These are phyloP conservation scores for Saxispiralis lemnorum DNA, from an alignment of 495 filamentous ascomycete genomes.

Conservation along the genomic window DNA sequence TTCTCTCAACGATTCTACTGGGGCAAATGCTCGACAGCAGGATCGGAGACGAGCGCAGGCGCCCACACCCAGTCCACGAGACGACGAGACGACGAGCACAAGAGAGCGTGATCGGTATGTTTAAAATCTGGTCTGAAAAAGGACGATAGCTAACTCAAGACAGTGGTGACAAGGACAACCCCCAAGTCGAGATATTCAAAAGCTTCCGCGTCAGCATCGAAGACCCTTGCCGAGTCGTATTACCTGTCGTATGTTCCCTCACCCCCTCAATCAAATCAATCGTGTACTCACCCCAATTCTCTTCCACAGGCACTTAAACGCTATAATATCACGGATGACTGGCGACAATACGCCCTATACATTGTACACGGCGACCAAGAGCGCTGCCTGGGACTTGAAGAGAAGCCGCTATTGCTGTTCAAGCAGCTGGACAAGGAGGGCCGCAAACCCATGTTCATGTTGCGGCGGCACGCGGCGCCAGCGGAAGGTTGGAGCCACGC, in stretches of 20 bases:
- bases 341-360: conserved; percentile 91
- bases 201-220: conserved; percentile 94
- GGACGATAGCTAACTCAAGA: background rate
- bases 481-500: conserved; percentile 19
- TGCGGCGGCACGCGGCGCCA: conserved; percentile 45
- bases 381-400: conserved; percentile 74
- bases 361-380: conserved; percentile 97
- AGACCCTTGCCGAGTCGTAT: conserved; percentile 90
- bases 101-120: conserved; percentile 10
- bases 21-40: background rate
- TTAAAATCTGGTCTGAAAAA: background rate
- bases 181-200: conserved; percentile 83
- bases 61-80: conserved; percentile 11
- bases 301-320: conserved; percentile 54
- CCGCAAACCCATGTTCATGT: conserved; percentile 98
- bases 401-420: conserved; percentile 87
- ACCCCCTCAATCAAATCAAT: background rate
- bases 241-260: conserved; percentile 43
- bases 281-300: background rate
- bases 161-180: conserved; percentile 26
- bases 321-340: conserved; percentile 94
- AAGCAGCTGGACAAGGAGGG: conserved; percentile 94
- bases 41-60: conserved; percentile 4
- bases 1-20: conserved; percentile 3
- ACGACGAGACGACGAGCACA: conserved; percentile 10